phyloP scores from a whole-genome alignment of 176 grass and related monocot species.

The Raddia guianensis region DNA sequence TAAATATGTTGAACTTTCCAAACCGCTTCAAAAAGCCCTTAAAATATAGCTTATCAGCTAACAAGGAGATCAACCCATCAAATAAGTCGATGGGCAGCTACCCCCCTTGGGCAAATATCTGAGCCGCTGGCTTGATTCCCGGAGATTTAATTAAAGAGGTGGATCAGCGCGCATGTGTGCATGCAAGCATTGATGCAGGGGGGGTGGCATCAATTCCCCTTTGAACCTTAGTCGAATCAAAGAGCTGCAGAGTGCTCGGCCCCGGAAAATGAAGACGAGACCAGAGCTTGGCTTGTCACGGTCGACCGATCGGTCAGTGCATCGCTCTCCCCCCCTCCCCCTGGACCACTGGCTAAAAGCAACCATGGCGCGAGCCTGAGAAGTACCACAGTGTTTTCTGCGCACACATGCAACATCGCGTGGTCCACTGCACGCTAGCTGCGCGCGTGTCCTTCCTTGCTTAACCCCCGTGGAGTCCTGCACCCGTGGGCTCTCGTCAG shows the following conservation, averaged over 20 bases:
- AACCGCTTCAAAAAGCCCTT: too few relatives aligned
- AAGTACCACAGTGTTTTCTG: slow-evolving; percentile 34
- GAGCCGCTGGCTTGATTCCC: not conserved
- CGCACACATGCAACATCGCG: slow-evolving; percentile 45
- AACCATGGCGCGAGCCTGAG: slow-evolving; percentile 13
- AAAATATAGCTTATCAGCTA: too few relatives aligned
- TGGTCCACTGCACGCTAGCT: slow-evolving; percentile 1
- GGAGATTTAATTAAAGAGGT: not conserved
- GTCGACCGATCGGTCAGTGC: not conserved
- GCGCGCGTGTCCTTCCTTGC: not conserved
- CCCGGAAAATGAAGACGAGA: slow-evolving; percentile 15
- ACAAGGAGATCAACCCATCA: too few relatives aligned
- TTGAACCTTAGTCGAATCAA: slow-evolving; percentile 21
- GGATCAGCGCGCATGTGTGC: not conserved
- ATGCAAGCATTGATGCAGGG: not conserved
- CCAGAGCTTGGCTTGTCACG: slow-evolving; percentile 13
- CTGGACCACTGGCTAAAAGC: slow-evolving; percentile 34
- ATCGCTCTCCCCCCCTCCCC: not conserved
- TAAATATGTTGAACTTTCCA: too few relatives aligned
- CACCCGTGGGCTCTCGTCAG: not conserved
- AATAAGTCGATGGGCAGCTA: too few relatives aligned
- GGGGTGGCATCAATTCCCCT: not conserved
- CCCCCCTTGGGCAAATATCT: too few relatives aligned
- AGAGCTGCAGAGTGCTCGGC: not conserved
- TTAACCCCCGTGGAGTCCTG: not conserved